A percentile compares a stretch with the other conserved stretches of the same genome.
These are phyloP conservation scores for Colletotrichum caudatum DNA, from an alignment of 2,329 filamentous ascomycete genomes.

Conservation along the genomic window DNA sequence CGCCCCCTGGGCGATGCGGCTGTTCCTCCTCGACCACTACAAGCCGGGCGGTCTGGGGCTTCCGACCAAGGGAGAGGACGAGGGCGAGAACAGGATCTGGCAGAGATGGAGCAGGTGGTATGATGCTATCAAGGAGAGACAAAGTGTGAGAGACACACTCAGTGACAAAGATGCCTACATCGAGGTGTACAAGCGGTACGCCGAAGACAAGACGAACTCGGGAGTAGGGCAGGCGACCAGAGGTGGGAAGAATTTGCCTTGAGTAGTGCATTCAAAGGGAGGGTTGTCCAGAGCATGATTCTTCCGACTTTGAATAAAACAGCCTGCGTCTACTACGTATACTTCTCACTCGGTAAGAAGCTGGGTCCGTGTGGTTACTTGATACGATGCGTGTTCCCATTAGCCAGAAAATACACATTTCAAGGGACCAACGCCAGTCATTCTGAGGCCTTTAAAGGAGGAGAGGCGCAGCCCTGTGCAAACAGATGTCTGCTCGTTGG, in stretches of 20 bases:
- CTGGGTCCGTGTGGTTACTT: no score
- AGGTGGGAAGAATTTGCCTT: conserved; percentile 72
- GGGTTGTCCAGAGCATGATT: background rate
- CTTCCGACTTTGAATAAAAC: background rate
- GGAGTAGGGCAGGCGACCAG: conserved; percentile 73
- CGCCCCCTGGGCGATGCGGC: conserved; percentile 77
- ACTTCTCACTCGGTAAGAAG: background rate
- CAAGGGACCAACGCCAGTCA: no score
- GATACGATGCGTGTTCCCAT: no score
- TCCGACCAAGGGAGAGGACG: conserved; percentile 47
- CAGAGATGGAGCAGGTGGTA: conserved; percentile 74
- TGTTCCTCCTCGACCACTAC: conserved; percentile 82
- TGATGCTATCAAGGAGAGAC: conserved; percentile 67
- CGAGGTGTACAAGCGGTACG: conserved; percentile 75
- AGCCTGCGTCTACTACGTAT: background rate
- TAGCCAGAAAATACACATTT: no score
- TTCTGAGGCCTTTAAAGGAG: background rate
- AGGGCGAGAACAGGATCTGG: conserved; percentile 70
- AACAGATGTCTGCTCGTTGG: conserved; percentile 8
- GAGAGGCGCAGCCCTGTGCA: background rate
- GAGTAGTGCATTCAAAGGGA: background rate
- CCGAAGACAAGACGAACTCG: conserved; percentile 73
- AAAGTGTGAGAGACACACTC: conserved; percentile 75
- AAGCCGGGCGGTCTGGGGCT: conserved; percentile 69
- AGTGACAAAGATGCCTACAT: conserved; percentile 77